Conservation (phyloP, 139 green algal species). For the Parachlorella kessleri region DNA sequence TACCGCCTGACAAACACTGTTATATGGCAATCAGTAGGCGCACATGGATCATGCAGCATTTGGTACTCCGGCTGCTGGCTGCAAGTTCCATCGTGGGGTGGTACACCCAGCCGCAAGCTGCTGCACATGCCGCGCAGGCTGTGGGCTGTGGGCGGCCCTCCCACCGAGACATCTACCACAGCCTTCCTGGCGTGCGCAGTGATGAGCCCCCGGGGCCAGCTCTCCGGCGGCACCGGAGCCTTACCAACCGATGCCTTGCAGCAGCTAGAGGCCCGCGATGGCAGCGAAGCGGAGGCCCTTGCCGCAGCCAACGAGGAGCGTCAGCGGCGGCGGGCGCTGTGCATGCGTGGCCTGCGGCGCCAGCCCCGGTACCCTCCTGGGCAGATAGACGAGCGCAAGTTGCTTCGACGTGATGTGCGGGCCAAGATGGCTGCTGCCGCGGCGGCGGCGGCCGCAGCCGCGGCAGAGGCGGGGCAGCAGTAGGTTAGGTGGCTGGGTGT, state of each 20-base stretch:
- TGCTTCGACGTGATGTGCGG: constrained; percentile 5
- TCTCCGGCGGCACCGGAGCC: neutral
- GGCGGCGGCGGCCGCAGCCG: neutral
- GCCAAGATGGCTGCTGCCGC: too few species aligned
- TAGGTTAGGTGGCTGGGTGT: too few species aligned
- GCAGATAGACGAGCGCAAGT: constrained; percentile 7
- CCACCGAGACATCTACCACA: constrained; percentile 12
- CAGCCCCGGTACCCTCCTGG: constrained; percentile 1
- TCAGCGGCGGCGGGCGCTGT: too few species aligned
- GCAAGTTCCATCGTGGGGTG: too few species aligned
- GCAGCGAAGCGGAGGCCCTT: constrained; percentile 1
- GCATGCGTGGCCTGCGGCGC: too few species aligned
- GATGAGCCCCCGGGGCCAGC: neutral
- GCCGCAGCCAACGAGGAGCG: too few species aligned
- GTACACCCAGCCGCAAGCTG: too few species aligned
- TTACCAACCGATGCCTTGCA: neutral
- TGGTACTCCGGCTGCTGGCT: too few species aligned
- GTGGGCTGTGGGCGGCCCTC: constrained; percentile 50
- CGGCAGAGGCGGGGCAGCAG: neutral
- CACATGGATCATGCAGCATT: too few species aligned
- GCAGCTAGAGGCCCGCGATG: constrained; percentile 4
- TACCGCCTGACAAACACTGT: too few species aligned
- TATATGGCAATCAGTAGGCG: too few species aligned
- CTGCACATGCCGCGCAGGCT: too few species aligned
- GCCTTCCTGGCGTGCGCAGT: constrained; percentile 16